Percentiles rank a stretch among this genome's conserved stretches.
Evolutionary conservation across 1,284 basidiomycete genomes (phyloP).

Genomic region (Malassezia furfur): DNA sequence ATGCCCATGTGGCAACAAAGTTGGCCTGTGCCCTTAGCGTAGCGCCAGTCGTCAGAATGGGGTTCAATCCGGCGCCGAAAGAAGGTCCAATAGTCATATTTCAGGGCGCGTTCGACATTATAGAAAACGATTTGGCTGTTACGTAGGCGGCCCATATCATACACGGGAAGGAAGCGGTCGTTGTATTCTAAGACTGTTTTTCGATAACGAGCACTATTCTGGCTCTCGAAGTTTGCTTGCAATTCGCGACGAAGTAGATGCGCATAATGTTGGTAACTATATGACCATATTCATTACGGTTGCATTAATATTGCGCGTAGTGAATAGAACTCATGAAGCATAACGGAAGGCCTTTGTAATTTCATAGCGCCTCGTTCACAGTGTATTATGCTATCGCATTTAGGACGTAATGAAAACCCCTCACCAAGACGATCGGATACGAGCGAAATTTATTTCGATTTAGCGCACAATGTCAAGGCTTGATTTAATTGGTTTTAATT

Average conservation of each 20-base stretch:
- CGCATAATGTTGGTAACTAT: constrained; percentile 70
- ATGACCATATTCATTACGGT: constrained; percentile 67
- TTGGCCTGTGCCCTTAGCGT: constrained; percentile 61
- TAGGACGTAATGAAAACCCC: too few species aligned
- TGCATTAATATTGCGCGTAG: constrained; percentile 59
- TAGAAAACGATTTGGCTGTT: constrained; percentile 83
- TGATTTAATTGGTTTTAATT: too few species aligned
- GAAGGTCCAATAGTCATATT: constrained; percentile 56
- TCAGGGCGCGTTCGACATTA: constrained; percentile 60
- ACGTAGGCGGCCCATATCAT: constrained; percentile 65
- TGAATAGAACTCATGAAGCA: constrained; percentile 63
- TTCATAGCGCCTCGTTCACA: constrained; percentile 13
- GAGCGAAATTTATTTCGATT: too few species aligned
- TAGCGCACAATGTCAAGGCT: too few species aligned
- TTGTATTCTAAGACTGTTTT: constrained; percentile 61
- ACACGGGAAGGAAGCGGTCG: constrained; percentile 69
- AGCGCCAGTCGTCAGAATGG: constrained; percentile 73
- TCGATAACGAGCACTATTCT: constrained; percentile 74
- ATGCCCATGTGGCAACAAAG: constrained; percentile 49
- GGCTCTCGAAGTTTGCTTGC: constrained; percentile 79
- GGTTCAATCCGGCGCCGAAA: constrained; percentile 68
- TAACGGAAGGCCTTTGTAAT: constrained; percentile 54
- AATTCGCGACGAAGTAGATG: constrained; percentile 63
- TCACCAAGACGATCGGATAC: too few species aligned
- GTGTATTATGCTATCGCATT: constrained; percentile 20